phyloP scores from a whole-genome alignment of 116 monocot species.

The Posidonia oceanica region DNA sequence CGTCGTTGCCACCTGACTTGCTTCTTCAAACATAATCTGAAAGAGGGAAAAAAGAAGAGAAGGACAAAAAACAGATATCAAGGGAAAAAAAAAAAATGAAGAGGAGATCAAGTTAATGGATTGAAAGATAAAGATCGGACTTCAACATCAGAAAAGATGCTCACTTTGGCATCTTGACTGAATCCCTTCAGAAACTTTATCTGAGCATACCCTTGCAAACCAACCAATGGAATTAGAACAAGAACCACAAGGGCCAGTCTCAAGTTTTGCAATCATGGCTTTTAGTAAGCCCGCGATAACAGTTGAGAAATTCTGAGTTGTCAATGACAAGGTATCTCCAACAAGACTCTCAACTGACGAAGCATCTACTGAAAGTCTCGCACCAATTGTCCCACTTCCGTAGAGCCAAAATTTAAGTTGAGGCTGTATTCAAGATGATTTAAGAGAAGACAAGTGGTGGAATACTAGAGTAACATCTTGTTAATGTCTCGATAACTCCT shows the following conservation, averaged over 20 bases:
- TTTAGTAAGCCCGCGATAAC: conserved; percentile 27
- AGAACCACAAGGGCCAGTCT: conserved; percentile 36
- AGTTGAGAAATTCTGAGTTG: conserved; percentile 26
- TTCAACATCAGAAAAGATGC: background rate
- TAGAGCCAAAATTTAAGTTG: background rate
- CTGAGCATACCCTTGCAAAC: conserved; percentile 34
- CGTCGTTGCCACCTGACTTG: conserved; percentile 29
- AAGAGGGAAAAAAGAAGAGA: background rate
- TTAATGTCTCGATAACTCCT: too few species aligned
- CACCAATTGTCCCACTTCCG: conserved; percentile 34
- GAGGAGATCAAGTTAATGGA: too few species aligned
- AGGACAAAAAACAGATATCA: background rate
- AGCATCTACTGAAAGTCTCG: conserved; percentile 52
- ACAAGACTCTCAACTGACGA: conserved; percentile 33
- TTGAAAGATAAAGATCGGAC: too few species aligned
- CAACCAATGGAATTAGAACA: conserved; percentile 32
- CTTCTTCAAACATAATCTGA: conserved; percentile 63
- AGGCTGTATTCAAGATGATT: too few species aligned
- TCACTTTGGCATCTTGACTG: conserved; percentile 63
- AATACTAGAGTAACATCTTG: too few species aligned
- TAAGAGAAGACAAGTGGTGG: too few species aligned
- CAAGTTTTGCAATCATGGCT: conserved; percentile 56
- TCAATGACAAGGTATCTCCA: conserved; percentile 38
- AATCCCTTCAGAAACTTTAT: conserved; percentile 45
- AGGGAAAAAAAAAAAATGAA: too few species aligned